A percentile compares a stretch with the other conserved stretches of the same genome.
Conservation (phyloP, 2,329 filamentous ascomycete genomes). For the Xylaria polymorpha region DNA sequence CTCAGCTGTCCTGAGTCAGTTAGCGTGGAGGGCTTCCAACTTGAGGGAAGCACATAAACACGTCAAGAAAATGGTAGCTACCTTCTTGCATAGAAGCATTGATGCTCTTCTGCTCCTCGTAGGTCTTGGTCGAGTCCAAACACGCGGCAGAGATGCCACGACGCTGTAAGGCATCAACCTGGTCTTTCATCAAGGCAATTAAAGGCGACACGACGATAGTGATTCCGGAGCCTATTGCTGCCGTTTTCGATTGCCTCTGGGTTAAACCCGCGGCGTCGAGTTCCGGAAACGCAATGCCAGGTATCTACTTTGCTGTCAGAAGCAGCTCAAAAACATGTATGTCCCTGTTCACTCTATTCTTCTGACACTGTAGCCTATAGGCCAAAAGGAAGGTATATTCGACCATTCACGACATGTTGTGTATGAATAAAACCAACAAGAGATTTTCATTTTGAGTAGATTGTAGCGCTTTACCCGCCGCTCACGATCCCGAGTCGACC, state of each 20-base stretch:
- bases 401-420: neutral
- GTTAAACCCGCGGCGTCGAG: conserved; percentile 51
- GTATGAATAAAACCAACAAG: neutral
- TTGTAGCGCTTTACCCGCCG: too few relatives aligned
- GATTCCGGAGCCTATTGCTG: conserved; percentile 56
- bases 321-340: neutral
- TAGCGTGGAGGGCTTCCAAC: neutral
- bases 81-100: conserved; percentile 55
- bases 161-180: conserved; percentile 64
- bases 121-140: conserved; percentile 66
- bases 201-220: conserved; percentile 68
- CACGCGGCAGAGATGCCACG: conserved; percentile 64
- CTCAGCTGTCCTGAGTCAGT: conserved; percentile 55
- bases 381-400: too few relatives aligned
- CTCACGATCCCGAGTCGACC: neutral
- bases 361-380: neutral
- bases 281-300: conserved; percentile 59
- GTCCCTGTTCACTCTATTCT: neutral
- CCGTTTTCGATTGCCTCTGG: conserved; percentile 11
- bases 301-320: conserved; percentile 52
- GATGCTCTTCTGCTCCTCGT: conserved; percentile 57
- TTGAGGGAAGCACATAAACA: neutral
- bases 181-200: conserved; percentile 70
- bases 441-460: neutral
- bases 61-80: neutral